Percentiles rank a stretch among this genome's conserved stretches.
Evolutionary conservation across 2,329 filamentous ascomycete species (phyloP).

Genomic region (Fusarium sp.): DNA sequence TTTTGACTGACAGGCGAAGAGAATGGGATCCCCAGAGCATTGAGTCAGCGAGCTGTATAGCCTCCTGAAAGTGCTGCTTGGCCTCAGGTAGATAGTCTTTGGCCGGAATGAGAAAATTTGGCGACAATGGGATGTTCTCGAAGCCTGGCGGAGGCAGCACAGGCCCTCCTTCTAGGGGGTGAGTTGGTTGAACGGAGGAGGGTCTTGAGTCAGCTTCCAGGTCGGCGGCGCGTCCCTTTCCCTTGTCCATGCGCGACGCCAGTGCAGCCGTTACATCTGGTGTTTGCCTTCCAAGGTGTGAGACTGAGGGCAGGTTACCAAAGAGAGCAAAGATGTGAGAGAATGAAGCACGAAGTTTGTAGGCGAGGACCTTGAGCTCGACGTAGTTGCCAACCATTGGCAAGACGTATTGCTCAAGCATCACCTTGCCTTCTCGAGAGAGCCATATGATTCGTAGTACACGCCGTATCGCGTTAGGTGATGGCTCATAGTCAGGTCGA

Average conservation of each 20-base stretch:
- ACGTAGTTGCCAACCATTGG: constrained; percentile 83
- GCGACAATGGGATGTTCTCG: constrained; percentile 58
- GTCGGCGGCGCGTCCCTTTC: constrained; percentile 62
- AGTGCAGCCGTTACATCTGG: constrained; percentile 58
- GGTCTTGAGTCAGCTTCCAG: constrained; percentile 56
- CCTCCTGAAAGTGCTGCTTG: constrained; percentile 82
- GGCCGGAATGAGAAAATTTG: constrained; percentile 83
- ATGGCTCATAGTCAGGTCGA: constrained; percentile 80
- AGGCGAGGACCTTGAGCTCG: constrained; percentile 89
- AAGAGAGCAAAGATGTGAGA: constrained; percentile 98
- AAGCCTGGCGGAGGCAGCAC: constrained; percentile 70
- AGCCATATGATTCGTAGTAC: constrained; percentile 95
- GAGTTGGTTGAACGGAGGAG: constrained; percentile 62
- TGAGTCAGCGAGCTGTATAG: constrained; percentile 77
- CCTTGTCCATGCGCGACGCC: constrained; percentile 58
- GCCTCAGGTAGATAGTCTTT: constrained; percentile 87
- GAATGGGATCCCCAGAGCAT: constrained; percentile 90
- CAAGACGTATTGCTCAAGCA: constrained; percentile 88
- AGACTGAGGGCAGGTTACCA: constrained; percentile 87
- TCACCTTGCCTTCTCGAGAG: constrained; percentile 87
- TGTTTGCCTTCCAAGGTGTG: constrained; percentile 67
- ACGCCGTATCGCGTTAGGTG: constrained; percentile 83
- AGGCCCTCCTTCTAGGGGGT: constrained; percentile 68
- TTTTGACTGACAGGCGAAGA: constrained; percentile 86
- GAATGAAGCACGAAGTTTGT: constrained; percentile 93